Evolutionary conservation across 805 yeast species (phyloP), one percentile per base, ranked within the genome.

Genomic region (Zygotorulaspora danielsina): DNA sequence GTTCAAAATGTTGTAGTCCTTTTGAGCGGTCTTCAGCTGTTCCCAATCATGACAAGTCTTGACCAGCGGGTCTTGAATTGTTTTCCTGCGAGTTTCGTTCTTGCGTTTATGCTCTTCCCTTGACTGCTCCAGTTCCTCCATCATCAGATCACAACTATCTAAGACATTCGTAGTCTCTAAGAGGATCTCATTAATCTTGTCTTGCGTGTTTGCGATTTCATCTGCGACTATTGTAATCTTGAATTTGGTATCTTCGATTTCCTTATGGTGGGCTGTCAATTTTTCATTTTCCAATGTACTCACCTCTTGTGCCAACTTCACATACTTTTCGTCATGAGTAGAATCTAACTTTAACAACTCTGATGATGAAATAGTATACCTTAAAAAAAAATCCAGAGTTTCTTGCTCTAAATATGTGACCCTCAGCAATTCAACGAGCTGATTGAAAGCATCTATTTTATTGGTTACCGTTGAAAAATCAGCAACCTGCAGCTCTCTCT

Each of bases 331-430:
- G 39, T 60, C 62, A 12, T 53, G 40, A n/a, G 42, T 44, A 7
- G 59, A 46, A 3, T 48, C 42, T 3, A 59, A 21, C 17, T 49
- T 48, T 31, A 50, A 28, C 6, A 46, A 32, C 16, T 47, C 46
- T 3, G 49, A 36, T 3, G 59, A 47, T 5, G 61, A 53, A 15
- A 60, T 46, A 0, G 58, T 57, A 18, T 53, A 51, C 17, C 65
- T 48, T 24, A 60, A 42, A 36, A 60, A 60, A 37, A 53, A 51
- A 36, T 61, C 65, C 17, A 61, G 38, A 0, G 61, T 48, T 32
- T 61, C 65, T 39, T 57, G 59, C 38, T 61, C 61, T 35, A 61
- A 39, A 45, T 61, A 58, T 11, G 54, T 45, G 29, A 45, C 29
- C 24, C 50, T 54, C 19, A 61, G 33, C 5, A 49, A 32, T 13